Conservation (phyloP, 345 rosid species). For the Gossypium ekmanianum region DNA sequence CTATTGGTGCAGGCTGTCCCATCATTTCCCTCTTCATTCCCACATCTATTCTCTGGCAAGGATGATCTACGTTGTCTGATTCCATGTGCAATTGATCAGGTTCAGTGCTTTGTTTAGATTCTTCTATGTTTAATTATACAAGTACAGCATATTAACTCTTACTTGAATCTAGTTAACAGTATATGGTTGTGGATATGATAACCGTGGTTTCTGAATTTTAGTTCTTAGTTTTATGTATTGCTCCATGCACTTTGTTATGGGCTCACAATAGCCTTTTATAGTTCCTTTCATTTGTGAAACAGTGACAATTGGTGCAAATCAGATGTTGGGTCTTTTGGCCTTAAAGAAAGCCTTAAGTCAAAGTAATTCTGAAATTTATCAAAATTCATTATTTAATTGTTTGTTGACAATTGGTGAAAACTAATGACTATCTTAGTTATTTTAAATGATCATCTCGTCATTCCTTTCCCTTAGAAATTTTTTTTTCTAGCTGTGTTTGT, state of each 20-base stretch:
- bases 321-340: conserved; percentile 1
- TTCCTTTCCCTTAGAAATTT: not conserved
- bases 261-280: not conserved
- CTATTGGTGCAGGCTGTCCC: conserved; percentile 73
- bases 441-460: not conserved
- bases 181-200: not conserved
- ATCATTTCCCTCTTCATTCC: conserved; percentile 89
- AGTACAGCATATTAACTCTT: not conserved
- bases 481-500: not conserved
- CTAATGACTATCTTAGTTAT: not conserved
- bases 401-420: not conserved
- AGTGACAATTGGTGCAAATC: not conserved
- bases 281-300: conserved; percentile 4
- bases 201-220: not conserved
- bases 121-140: not conserved
- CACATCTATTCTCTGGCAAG: conserved; percentile 71
- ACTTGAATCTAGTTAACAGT: not conserved
- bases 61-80: conserved; percentile 79
- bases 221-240: not conserved
- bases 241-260: not conserved
- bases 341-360: not conserved
- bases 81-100: conserved; percentile 99
- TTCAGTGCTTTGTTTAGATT: conserved; percentile 18
- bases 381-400: not conserved
- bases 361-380: not conserved